Base-by-base conservation (phyloP, 768 basidiomycete species). In the Rhizopogon sp. region DNA sequence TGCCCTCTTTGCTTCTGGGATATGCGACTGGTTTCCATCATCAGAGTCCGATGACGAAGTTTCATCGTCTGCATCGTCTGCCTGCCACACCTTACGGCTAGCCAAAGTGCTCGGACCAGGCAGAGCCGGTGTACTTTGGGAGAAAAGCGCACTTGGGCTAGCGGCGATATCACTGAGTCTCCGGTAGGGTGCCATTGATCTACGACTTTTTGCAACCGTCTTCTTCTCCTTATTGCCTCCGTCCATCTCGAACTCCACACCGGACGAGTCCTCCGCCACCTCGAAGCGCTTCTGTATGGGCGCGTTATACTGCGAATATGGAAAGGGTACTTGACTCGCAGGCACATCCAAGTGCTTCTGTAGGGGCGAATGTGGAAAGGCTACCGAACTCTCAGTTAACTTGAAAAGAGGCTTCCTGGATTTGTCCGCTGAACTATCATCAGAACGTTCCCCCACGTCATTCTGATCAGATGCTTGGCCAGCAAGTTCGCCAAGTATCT, bases 1-100 rank as follows among this genome's bases (percentile, higher is more conserved):
- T 39, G 87, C 87, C 55, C 75, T 72, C 53, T 82, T 75, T 10
- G 73, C 73, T 58, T 68, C 74, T 31, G 87, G 87, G 54, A 89
- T 87, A 65, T 88, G 87, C 16, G 69, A 67, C 31, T 56, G 58
- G n/a, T 50, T 57, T 1, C 37, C 66, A 37, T 61, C 78, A 0
- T 75, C 74, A 1, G 62, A 63, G 17, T 71, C 73, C 4, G 80
- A 77, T 6, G 76, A 71, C 6, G 66, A 69, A 7, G 66, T 64
- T 11, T 66, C 66, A 28, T 66, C 76, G 16, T 74, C 75, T 6
- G 76, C 72, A 25, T 61, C 58, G 3, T 50, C 46, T 8, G 6
- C 52, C 37, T 25, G 47, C 35, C 47, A 8, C 25, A 39, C n/a
- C 35, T 54, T 56, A 29, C 58, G 62, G 44, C 58, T 66, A 31